Evolutionary conservation across 257 asterid species (phyloP), one percentile per base, ranked within the genome.

Genomic region (Solanum gracilifrons): DNA sequence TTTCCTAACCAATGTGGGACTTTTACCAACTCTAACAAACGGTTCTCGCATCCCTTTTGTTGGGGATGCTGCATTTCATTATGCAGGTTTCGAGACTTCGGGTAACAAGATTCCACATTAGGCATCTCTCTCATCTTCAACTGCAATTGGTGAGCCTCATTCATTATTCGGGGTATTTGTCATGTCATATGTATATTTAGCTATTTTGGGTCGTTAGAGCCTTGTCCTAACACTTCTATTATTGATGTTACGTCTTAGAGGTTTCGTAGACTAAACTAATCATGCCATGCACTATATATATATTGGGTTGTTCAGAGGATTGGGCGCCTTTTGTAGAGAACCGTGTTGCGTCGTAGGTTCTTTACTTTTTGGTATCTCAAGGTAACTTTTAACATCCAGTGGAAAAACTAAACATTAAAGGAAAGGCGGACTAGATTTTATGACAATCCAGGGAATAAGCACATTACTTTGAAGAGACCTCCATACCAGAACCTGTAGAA

Each of bases 401-500:
- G 51, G 68, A 46, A 25, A 27, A 80, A 27, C 37, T 46, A 46
- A 80, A 80, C 20, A 46, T 29, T 46, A 80, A 36, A 80, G 85
- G 66, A 80, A 80, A 46, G 9, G 39, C 37, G 31, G 46, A 46
- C 66, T 46, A 80, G 68, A 80, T 27, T 16, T 27, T 80, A 80
- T 80, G 62, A 77, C 36, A 46, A 46, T 80, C 85, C 85, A 80
- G 25, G 85, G 66, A 29, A 46, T 16, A 43, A 79, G 85, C 66
- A 46, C 85, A 90, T 91, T 94, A 95, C 99, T 90, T 94, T 96
- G 92, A 93, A 96, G 93, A 93, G 82, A 89, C 99, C 99, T 87
- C 98, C 99, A 77, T 41, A 93, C 99, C 99, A 95, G 89, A 96
- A 95, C 95, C 99, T 96, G 95, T 62, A 89, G 41, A 29, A 89